These are phyloP conservation scores for Trypanosoma grayi DNA, from an alignment of 208 protist genomes.

Conservation along the genomic window DNA sequence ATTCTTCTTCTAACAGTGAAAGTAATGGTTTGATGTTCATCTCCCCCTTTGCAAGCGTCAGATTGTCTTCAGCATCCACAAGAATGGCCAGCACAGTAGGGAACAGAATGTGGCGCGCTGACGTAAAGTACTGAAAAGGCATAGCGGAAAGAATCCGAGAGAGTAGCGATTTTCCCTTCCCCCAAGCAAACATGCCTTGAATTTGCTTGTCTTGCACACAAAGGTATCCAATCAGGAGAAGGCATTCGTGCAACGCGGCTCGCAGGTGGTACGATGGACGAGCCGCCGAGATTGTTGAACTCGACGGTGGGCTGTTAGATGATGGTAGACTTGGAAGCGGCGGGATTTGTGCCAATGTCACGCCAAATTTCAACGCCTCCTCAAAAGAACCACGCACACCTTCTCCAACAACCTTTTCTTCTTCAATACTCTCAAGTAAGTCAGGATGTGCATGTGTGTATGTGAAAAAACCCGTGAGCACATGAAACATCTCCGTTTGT, in stretches of 20 bases:
- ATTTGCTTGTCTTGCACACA: slow-evolving; percentile 67
- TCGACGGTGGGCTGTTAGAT: not conserved
- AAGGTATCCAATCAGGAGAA: slow-evolving; percentile 79
- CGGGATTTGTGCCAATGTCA: slow-evolving; percentile 56
- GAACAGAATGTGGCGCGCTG: slow-evolving; percentile 79
- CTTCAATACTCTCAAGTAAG: slow-evolving; percentile 53
- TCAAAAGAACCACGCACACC: slow-evolving; percentile 41
- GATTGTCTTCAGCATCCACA: slow-evolving; percentile 51
- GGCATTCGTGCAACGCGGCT: slow-evolving; percentile 74
- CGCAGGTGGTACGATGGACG: slow-evolving; percentile 46
- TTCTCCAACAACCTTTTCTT: slow-evolving; percentile 19
- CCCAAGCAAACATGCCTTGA: slow-evolving; percentile 85
- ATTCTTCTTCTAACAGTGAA: slow-evolving; percentile 68
- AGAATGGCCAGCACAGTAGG: slow-evolving; percentile 66
- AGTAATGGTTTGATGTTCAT: slow-evolving; percentile 68
- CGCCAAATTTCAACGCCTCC: slow-evolving; percentile 67
- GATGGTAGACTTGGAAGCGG: slow-evolving; percentile 23
- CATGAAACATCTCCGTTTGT: slow-evolving; percentile 72
- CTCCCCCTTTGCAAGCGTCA: slow-evolving; percentile 51
- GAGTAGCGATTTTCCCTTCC: slow-evolving; percentile 62
- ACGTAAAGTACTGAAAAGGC: slow-evolving; percentile 81
- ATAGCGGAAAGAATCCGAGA: slow-evolving; percentile 57
- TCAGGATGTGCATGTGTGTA: slow-evolving; percentile 60
- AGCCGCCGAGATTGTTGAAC: not conserved
- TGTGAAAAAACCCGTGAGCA: slow-evolving; percentile 64